phyloP scores from a whole-genome alignment of 2,329 filamentous ascomycete genomes.

The Botrytis elliptica region DNA sequence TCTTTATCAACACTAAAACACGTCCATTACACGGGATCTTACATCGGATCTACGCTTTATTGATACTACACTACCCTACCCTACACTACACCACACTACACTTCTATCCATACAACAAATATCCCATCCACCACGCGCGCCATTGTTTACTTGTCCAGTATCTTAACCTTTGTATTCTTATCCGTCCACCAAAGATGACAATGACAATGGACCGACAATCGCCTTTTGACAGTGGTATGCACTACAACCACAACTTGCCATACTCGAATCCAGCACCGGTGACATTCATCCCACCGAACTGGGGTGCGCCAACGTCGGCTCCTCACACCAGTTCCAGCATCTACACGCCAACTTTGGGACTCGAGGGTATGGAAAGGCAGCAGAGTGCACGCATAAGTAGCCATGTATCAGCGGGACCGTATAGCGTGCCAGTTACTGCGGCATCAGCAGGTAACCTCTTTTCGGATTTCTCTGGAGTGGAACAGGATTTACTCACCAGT shows the following conservation, averaged over 20 bases:
- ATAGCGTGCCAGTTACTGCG: slow-evolving; percentile 68
- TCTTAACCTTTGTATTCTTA: slow-evolving; percentile 21
- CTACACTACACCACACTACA: slow-evolving; percentile 20
- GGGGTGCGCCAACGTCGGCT: slow-evolving; percentile 69
- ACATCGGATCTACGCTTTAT: slow-evolving; percentile 36
- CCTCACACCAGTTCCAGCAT: slow-evolving; percentile 54
- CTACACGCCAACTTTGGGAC: slow-evolving; percentile 57
- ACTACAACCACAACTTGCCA: slow-evolving; percentile 73
- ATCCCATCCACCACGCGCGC: not conserved
- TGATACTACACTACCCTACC: slow-evolving; percentile 24
- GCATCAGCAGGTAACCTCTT: slow-evolving; percentile 69
- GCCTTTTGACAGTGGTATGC: slow-evolving; percentile 62
- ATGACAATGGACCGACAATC: slow-evolving; percentile 89
- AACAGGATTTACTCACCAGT: slow-evolving; percentile 63
- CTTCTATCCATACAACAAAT: slow-evolving; percentile 13
- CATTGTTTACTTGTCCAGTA: slow-evolving; percentile 15
- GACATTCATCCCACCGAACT: slow-evolving; percentile 66
- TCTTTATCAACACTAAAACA: slow-evolving; percentile 5
- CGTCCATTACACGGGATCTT: slow-evolving; percentile 34
- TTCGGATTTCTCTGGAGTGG: slow-evolving; percentile 56
- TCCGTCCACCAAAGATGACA: slow-evolving; percentile 61
- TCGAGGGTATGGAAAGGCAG: slow-evolving; percentile 58
- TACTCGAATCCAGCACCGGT: slow-evolving; percentile 48
- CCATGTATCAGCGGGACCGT: slow-evolving; percentile 63
- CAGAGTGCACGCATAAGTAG: slow-evolving; percentile 58